Evolutionary conservation across 2,329 filamentous ascomycete species (phyloP).

Genomic region (Alternaria incomplexa): DNA sequence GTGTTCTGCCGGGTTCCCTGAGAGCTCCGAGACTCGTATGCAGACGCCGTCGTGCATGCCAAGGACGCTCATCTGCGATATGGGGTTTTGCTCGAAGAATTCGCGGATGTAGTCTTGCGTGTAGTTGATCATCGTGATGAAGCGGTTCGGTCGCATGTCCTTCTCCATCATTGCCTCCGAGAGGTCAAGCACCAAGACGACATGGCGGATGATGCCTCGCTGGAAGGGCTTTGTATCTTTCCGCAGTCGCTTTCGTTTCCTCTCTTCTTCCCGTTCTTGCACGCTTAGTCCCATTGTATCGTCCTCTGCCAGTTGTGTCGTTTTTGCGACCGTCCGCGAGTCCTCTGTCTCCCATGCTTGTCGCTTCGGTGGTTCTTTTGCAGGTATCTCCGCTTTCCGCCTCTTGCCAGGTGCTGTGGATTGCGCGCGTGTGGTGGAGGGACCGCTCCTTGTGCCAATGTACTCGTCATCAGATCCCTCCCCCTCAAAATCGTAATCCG

Average conservation of each 20-base stretch:
- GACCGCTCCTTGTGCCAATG: conserved; percentile 48
- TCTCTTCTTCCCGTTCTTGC: conserved; percentile 77
- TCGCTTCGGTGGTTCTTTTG: conserved; percentile 47
- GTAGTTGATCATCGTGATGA: conserved; percentile 81
- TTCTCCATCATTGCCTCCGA: conserved; percentile 95
- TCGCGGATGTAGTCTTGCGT: conserved; percentile 88
- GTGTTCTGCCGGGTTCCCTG: conserved; percentile 89
- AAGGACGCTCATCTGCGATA: conserved; percentile 90
- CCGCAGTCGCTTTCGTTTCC: conserved; percentile 79
- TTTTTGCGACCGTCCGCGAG: conserved; percentile 66
- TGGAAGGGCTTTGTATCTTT: conserved; percentile 95
- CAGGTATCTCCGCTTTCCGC: conserved; percentile 23
- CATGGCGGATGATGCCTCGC: conserved; percentile 95
- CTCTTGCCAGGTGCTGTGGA: conserved; percentile 25
- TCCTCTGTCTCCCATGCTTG: conserved; percentile 55
- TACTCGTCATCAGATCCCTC: conserved; percentile 70
- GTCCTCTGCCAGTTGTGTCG: conserved; percentile 62
- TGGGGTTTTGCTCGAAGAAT: conserved; percentile 98
- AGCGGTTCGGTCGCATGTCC: conserved; percentile 87
- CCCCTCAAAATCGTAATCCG: conserved; percentile 73
- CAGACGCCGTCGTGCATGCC: conserved; percentile 94
- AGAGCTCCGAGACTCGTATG: conserved; percentile 83
- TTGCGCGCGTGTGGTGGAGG: conserved; percentile 34
- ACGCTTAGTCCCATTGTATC: conserved; percentile 75
- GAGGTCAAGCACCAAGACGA: conserved; percentile 89